phyloP scores from a whole-genome alignment of 805 yeast species.

The Metschnikowia dekortorum region DNA sequence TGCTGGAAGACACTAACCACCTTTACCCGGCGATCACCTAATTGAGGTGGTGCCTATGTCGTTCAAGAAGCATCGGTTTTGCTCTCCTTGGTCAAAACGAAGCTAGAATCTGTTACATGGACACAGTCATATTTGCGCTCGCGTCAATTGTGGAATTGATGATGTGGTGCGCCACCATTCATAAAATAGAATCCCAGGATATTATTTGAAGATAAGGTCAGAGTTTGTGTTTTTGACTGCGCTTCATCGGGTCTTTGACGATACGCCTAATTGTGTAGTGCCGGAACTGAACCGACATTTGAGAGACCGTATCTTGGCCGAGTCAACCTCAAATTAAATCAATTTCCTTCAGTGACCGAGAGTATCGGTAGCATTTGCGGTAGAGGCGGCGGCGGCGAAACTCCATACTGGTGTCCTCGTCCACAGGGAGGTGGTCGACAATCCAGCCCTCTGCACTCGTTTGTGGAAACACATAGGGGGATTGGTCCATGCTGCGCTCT shows the following conservation, averaged over 20 bases:
- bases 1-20: not conserved
- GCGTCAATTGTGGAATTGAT: too few relatives aligned
- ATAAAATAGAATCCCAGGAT: too few relatives aligned
- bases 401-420: slow-evolving; percentile 35
- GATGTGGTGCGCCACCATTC: too few relatives aligned
- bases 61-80: too few relatives aligned
- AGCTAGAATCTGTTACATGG: too few relatives aligned
- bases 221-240: too few relatives aligned
- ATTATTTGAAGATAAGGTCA: too few relatives aligned
- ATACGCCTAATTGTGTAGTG: too few relatives aligned
- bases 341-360: slow-evolving; percentile 12
- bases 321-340: not conserved
- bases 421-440: slow-evolving; percentile 32
- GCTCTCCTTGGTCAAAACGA: too few relatives aligned
- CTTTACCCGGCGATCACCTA: not conserved
- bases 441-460: slow-evolving; percentile 48
- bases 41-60: too few relatives aligned
- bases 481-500: slow-evolving; percentile 32
- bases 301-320: not conserved
- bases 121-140: too few relatives aligned
- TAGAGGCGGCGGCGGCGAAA: slow-evolving; percentile 57
- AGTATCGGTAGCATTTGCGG: slow-evolving; percentile 48
- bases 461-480: slow-evolving; percentile 21
- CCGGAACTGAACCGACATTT: not conserved
- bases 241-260: too few relatives aligned